Conservation (phyloP, 148 eudicot species). For the Euryodendron excelsum region DNA sequence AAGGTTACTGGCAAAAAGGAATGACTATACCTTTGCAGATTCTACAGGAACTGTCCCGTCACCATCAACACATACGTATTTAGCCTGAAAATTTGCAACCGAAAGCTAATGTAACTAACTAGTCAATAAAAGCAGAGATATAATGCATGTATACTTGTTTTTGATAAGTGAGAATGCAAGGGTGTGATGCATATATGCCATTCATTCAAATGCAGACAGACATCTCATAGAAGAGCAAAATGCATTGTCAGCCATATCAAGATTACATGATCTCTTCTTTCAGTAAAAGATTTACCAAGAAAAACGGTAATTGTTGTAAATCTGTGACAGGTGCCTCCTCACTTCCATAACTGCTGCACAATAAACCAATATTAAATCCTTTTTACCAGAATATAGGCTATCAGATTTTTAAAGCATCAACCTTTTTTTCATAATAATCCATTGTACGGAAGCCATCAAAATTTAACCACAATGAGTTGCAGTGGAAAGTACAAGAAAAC, state of each 20-base stretch:
- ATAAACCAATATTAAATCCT: constrained; percentile 2
- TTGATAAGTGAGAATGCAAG: neutral
- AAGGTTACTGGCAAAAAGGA: neutral
- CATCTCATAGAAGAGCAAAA: neutral
- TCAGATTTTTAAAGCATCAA: neutral
- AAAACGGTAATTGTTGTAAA: constrained; percentile 57
- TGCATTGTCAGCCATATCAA: neutral
- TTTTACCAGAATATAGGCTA: neutral
- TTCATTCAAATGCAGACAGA: constrained; percentile 1
- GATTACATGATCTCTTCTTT: neutral
- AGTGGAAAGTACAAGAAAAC: neutral
- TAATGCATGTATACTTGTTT: neutral
- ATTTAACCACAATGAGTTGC: neutral
- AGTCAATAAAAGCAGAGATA: neutral
- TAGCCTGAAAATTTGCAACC: constrained; percentile 44
- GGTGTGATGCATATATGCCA: constrained; percentile 10
- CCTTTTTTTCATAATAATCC: neutral
- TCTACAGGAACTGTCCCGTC: constrained; percentile 98
- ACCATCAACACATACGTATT: constrained; percentile 68
- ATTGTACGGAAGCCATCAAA: neutral
- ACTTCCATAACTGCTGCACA: constrained; percentile 81
- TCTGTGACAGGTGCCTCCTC: constrained; percentile 63
- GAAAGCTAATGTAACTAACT: constrained; percentile 3
- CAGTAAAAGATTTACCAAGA: constrained; percentile 34
- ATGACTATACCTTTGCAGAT: constrained; percentile 76